These are phyloP conservation scores for Fomitopsis schrenkii DNA, from an alignment of 1,284 basidiomycete species.

Conservation along the genomic window DNA sequence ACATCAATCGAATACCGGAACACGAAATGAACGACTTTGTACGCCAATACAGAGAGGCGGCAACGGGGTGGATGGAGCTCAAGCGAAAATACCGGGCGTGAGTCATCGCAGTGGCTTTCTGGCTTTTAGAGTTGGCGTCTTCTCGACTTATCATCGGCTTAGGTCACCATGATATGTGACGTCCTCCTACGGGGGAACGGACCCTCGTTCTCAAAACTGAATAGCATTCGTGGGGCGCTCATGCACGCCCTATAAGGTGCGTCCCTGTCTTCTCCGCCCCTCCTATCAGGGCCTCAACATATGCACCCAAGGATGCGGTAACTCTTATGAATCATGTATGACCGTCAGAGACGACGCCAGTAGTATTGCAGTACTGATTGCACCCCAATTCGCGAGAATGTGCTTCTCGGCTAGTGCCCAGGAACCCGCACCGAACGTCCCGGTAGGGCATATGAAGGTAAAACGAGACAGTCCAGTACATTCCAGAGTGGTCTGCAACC, in stretches of 20 bases:
- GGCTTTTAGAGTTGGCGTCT: slow-evolving; percentile 1
- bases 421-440: background rate
- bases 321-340: background rate
- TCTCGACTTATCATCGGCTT: slow-evolving; percentile 1
- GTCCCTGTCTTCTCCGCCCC: background rate
- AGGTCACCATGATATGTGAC: slow-evolving; percentile 4
- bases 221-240: background rate
- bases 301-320: background rate
- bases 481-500: background rate
- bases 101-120: slow-evolving; percentile 8
- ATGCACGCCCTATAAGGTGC: background rate
- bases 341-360: background rate
- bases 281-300: background rate
- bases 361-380: background rate
- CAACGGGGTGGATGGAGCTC: slow-evolving; percentile 64
- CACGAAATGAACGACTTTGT: slow-evolving; percentile 76
- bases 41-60: slow-evolving; percentile 45
- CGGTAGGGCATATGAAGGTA: background rate
- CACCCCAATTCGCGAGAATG: background rate
- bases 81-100: slow-evolving; percentile 62
- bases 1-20: slow-evolving; percentile 77
- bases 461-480: background rate
- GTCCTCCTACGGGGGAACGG: background rate
- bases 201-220: background rate
- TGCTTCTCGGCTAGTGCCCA: background rate